Evolutionary conservation across 2,329 filamentous ascomycete species (phyloP).

Genomic region (Corniculantispora saksenae): DNA sequence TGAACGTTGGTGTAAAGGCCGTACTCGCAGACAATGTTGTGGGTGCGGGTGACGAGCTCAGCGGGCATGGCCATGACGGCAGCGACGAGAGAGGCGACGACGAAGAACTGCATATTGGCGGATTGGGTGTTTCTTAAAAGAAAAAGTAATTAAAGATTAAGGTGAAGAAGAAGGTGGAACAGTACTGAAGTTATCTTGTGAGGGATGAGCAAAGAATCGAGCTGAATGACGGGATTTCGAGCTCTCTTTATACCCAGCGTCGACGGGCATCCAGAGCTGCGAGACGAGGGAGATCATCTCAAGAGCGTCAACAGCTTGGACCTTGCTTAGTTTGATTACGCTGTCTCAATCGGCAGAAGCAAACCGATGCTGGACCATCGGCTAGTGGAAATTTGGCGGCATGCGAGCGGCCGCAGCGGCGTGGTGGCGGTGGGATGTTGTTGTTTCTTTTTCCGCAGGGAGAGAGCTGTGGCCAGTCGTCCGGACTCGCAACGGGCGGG

Average conservation of each 20-base stretch:
- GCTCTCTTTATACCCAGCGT: neutral
- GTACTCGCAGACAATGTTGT: conserved; percentile 19
- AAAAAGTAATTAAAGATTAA: neutral
- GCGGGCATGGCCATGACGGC: conserved; percentile 1
- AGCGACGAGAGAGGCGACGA: neutral
- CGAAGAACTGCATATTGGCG: neutral
- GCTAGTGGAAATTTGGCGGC: neutral
- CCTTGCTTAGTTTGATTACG: neutral
- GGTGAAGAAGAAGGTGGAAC: neutral
- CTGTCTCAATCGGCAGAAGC: neutral
- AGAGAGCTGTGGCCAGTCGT: no score
- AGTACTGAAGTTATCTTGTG: neutral
- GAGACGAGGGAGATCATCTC: neutral
- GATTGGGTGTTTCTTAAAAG: neutral
- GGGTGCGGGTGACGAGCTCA: neutral
- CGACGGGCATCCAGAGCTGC: neutral
- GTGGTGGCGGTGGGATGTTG: no score
- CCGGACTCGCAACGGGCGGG: no score
- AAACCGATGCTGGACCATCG: neutral
- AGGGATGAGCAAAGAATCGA: neutral
- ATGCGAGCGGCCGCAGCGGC: neutral
- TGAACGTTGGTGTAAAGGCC: conserved; percentile 33
- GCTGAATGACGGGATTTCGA: neutral
- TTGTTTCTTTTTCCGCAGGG: neutral
- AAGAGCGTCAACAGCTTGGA: no score